Evolutionary conservation across 2,329 filamentous ascomycete genomes (phyloP).

Genomic region (Xenoacremonium recifei): DNA sequence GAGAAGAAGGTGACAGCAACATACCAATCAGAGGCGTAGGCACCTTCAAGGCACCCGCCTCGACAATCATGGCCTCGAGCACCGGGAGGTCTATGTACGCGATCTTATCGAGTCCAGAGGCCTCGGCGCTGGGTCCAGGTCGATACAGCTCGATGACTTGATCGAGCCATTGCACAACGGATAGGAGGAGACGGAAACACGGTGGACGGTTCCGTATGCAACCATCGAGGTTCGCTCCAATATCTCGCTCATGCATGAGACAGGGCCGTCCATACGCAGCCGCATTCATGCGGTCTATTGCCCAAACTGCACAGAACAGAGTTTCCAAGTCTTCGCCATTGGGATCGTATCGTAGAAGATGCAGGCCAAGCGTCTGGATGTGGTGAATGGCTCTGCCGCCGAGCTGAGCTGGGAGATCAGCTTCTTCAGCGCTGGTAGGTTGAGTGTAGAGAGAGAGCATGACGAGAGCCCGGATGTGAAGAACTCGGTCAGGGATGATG

Average conservation of each 20-base stretch:
- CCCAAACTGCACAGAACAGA: slow-evolving; percentile 60
- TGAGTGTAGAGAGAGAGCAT: slow-evolving; percentile 61
- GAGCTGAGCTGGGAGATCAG: slow-evolving; percentile 53
- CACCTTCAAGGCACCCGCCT: slow-evolving; percentile 50
- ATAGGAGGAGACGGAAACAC: slow-evolving; percentile 56
- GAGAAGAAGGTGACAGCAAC: slow-evolving; percentile 8
- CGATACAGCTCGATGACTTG: slow-evolving; percentile 60
- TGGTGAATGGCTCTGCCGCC: slow-evolving; percentile 56
- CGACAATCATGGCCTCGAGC: slow-evolving; percentile 56
- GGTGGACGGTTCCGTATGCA: slow-evolving; percentile 51
- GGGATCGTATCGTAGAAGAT: slow-evolving; percentile 44
- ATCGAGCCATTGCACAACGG: slow-evolving; percentile 54
- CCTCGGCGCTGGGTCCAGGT: slow-evolving; percentile 44
- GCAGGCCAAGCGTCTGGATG: slow-evolving; percentile 54
- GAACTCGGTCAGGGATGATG: slow-evolving; percentile 52
- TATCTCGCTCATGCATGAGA: slow-evolving; percentile 59
- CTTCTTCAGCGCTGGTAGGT: slow-evolving; percentile 50
- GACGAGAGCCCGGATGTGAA: slow-evolving; percentile 53
- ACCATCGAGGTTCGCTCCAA: slow-evolving; percentile 51
- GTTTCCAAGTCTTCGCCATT: slow-evolving; percentile 44
- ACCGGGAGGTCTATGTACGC: slow-evolving; percentile 54
- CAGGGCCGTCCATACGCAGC: slow-evolving; percentile 60
- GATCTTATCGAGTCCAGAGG: slow-evolving; percentile 40
- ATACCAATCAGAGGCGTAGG: slow-evolving; percentile 49
- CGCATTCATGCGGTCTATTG: slow-evolving; percentile 57